Percentiles rank a stretch among this genome's conserved stretches.
Conservation (phyloP, 2,329 filamentous ascomycete species). For the Hyphodiscus sp. region DNA sequence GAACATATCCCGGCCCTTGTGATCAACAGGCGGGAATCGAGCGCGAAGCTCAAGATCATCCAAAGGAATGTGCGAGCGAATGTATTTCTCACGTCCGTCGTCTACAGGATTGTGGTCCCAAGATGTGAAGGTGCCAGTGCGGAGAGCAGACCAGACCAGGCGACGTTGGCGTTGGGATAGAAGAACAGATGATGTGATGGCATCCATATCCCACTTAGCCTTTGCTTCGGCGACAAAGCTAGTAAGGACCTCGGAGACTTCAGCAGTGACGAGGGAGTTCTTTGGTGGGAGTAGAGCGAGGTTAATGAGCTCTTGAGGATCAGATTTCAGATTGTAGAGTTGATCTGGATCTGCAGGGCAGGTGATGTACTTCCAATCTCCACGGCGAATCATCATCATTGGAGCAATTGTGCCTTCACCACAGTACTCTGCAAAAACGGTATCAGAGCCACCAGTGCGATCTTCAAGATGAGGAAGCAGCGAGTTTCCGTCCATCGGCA, state of each 20-base stretch:
- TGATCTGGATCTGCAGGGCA: conserved; percentile 80
- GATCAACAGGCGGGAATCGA: conserved; percentile 61
- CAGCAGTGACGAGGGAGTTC: conserved; percentile 26
- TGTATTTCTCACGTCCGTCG: conserved; percentile 68
- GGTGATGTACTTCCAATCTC: conserved; percentile 84
- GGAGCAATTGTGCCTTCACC: conserved; percentile 86
- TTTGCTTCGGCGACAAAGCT: conserved; percentile 69
- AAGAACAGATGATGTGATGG: conserved; percentile 69
- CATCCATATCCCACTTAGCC: conserved; percentile 72
- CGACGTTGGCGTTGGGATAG: conserved; percentile 72
- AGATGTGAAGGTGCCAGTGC: conserved; percentile 65
- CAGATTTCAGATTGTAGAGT: conserved; percentile 70
- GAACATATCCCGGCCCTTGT: conserved; percentile 18
- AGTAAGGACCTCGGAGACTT: conserved; percentile 37
- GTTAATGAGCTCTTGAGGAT: conserved; percentile 40
- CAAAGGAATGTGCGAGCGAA: conserved; percentile 74
- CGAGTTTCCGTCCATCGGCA: conserved; percentile 83
- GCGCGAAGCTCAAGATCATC: conserved; percentile 75
- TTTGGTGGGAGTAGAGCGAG: conserved; percentile 34
- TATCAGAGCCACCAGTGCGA: conserved; percentile 62
- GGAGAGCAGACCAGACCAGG: conserved; percentile 74
- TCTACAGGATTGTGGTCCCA: conserved; percentile 82
- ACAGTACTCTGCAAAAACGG: conserved; percentile 92
- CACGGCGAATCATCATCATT: conserved; percentile 88
- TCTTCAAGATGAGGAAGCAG: conserved; percentile 72